Base-by-base conservation (phyloP, 176 grass and related monocot species). In the Phoenix dactylifera region DNA sequence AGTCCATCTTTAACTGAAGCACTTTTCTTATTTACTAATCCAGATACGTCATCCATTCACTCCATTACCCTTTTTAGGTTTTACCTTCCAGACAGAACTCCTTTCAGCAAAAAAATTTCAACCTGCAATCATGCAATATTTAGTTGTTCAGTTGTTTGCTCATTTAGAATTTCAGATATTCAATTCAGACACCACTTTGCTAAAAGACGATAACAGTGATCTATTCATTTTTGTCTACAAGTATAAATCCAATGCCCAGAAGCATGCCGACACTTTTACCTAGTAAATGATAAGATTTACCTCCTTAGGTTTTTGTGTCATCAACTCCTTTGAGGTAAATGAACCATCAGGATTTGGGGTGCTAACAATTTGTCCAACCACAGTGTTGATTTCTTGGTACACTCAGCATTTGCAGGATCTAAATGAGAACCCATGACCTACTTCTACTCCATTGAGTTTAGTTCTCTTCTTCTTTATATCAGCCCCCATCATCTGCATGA, bases 1-100 rank as follows among this genome's bases (percentile, higher is more conserved):
- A 76, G 56, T 52, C 93, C 87, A 83, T 92, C 87, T 76, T 88
- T 97, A 75, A 67, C 72, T 67, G 18, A 24, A 83, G 51, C 54
- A 64, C 57, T 82, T 85, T 91, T 98, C 88, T 77, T 98, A 66
- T 85, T 98, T 72, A 85, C 59, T 64, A 84, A 66, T 52, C 68
- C 60, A 67, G 64, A 49, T 66, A 69, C 53, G 50, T 80, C 80
- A 50, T 92, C n/a, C 87, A 69, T 62, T 88, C 62, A 24, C 62
- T 30, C 72, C 81, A 54, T 64, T 55, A 26, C 55, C 22, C 44
- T 80, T 73, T 69, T 92, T 91, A 17, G 76, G 29, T 82, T 85
- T 74, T 56, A 83, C 52, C 78, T 90, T 97, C 54, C 65, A 55
- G 73, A 39, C 52, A 79, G 72, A n/a, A 62, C 70, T 51, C 16